Conservation (phyloP, 2,329 filamentous ascomycete species). For the Pleomassaria siparia region DNA sequence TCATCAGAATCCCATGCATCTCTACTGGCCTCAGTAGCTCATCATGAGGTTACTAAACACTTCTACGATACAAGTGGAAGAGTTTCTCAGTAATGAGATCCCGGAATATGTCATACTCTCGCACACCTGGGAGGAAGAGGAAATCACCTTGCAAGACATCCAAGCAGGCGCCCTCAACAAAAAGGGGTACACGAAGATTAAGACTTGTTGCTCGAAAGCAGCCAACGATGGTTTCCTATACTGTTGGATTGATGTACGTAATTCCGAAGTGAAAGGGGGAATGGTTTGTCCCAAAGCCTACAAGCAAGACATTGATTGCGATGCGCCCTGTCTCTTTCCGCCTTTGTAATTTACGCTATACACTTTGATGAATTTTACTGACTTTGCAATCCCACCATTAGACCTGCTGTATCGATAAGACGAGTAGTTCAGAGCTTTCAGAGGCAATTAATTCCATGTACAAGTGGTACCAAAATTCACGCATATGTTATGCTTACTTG, state of each 20-base stretch:
- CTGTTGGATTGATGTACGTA: slow-evolving; percentile 15
- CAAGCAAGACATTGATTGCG: too few relatives aligned
- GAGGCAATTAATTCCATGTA: slow-evolving; percentile 26
- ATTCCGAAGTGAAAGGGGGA: too few relatives aligned
- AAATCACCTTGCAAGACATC: slow-evolving; percentile 11
- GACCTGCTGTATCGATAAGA: slow-evolving; percentile 19
- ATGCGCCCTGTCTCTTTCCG: too few relatives aligned
- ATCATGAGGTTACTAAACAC: slow-evolving; percentile 5
- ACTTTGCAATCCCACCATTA: too few relatives aligned
- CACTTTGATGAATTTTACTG: too few relatives aligned
- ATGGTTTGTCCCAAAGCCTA: too few relatives aligned
- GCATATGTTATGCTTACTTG: slow-evolving; percentile 13
- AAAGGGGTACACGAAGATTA: slow-evolving; percentile 11
- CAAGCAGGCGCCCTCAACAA: neutral
- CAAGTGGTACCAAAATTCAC: slow-evolving; percentile 10
- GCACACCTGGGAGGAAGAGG: slow-evolving; percentile 14
- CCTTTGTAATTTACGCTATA: too few relatives aligned
- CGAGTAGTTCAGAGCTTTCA: slow-evolving; percentile 13
- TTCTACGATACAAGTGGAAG: slow-evolving; percentile 6
- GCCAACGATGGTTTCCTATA: slow-evolving; percentile 8
- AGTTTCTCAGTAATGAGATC: slow-evolving; percentile 3
- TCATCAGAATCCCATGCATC: too few relatives aligned
- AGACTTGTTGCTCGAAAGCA: slow-evolving; percentile 11
- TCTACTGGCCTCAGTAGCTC: neutral
- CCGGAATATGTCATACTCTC: slow-evolving; percentile 19